A percentile compares a stretch with the other conserved stretches of the same genome.
These are phyloP conservation scores for Coccomyxa sp. DNA, from an alignment of 139 green algal species.

Conservation along the genomic window DNA sequence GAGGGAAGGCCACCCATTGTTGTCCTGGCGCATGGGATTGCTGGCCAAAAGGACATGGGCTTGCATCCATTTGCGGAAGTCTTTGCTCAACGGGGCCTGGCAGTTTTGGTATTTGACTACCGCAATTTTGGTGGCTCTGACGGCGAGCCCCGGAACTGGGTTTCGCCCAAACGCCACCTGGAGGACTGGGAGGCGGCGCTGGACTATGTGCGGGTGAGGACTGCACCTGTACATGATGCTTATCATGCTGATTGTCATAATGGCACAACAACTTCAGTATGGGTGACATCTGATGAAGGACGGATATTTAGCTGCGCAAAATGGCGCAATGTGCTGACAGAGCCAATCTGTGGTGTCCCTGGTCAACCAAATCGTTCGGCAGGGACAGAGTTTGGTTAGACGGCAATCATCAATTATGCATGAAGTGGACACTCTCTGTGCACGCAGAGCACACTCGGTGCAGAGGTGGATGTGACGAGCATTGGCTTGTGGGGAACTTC, in stretches of 20 bases:
- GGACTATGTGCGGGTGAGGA: conserved; percentile 11
- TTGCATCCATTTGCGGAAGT: conserved; percentile 33
- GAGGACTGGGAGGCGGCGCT: conserved; percentile 40
- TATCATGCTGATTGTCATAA: neutral
- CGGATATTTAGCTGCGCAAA: neutral
- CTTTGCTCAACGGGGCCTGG: conserved; percentile 31
- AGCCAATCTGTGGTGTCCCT: neutral
- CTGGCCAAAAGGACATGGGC: conserved; percentile 46
- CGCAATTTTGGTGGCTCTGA: conserved; percentile 47
- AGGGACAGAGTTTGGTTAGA: neutral
- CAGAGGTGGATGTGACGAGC: conserved; percentile 15
- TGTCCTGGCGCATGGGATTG: conserved; percentile 47
- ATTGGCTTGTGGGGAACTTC: conserved; percentile 48
- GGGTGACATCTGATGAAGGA: neutral
- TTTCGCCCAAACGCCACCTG: conserved; percentile 35
- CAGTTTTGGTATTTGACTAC: conserved; percentile 54
- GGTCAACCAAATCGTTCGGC: neutral
- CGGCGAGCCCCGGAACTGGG: conserved; percentile 43
- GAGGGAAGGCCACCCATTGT: conserved; percentile 21
- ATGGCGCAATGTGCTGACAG: neutral
- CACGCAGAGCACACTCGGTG: neutral
- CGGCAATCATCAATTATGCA: neutral
- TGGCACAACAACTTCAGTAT: neutral
- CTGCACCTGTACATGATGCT: neutral
- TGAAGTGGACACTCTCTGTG: neutral